Conservation (phyloP, 2,329 filamentous ascomycete species). For the Hypoxylon sp. region DNA sequence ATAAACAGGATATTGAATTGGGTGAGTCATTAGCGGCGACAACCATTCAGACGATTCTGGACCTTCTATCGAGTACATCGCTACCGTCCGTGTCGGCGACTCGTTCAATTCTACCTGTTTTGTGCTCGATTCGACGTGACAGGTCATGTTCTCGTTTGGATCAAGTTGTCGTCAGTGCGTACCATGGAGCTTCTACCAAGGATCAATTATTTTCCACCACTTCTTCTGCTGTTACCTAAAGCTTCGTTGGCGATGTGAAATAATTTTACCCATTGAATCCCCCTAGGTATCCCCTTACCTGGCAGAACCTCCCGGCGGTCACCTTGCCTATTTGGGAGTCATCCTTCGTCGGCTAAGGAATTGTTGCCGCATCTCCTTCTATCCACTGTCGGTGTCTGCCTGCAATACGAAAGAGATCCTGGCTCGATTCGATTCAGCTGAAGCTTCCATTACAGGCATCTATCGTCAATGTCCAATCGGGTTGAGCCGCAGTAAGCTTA, state of each 20-base stretch:
- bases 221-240: neutral
- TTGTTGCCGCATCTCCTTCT: constrained; percentile 16
- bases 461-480: constrained; percentile 22
- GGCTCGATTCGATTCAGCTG: constrained; percentile 19
- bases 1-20: neutral
- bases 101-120: too few species aligned
- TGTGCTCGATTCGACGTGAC: neutral
- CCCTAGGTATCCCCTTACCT: too few species aligned
- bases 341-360: neutral
- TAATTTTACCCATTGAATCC: neutral
- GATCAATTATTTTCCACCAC: neutral
- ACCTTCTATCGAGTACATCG: neutral
- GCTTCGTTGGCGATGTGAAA: neutral
- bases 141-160: neutral
- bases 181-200: neutral
- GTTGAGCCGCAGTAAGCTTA: constrained; percentile 6
- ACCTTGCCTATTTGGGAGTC: neutral
- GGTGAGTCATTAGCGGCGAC: neutral
- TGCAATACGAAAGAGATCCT: constrained; percentile 14
- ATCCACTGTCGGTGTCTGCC: constrained; percentile 21
- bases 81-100: neutral
- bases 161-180: too few species aligned
- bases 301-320: neutral
- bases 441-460: constrained; percentile 25
- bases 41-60: neutral